Base-by-base conservation (phyloP, 805 yeast genomes). In the Jamesozyma lodderae region DNA sequence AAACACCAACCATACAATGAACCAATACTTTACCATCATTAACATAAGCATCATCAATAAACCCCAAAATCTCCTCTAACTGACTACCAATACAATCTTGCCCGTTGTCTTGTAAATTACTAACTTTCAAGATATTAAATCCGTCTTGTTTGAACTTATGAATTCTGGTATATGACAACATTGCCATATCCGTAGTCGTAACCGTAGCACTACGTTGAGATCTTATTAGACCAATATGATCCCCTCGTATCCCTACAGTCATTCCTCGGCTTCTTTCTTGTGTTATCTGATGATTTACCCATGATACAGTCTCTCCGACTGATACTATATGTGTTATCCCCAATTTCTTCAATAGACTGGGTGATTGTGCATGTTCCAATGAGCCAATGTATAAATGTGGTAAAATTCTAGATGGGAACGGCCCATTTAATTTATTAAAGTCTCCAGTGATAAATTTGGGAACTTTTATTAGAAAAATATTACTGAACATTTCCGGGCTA, bases 1-100 rank as follows among this genome's bases (percentile, higher is more conserved):
- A 84, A 3, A 90, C 97, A 0, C 97, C 97, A 34, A 86, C 96
- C 53, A 94, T 82, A 52, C 97, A 90, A 58, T 90, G 97, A 9
- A 90, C 88, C 43, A 90, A 66, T 2, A 79, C 75, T 33, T 72
- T 73, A 17, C 74, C 75, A 26, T 61, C 62, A 1, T 48, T 14
- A 16, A 57, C 46, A 45, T 66, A 63, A 15, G 74, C 73, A 20
- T 67, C 70, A 37, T 83, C 81, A 36, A 87, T 73, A 52, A 77
- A 84, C 1, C 71, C 64, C 29, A 90, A 63, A 17, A 88, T 78
- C 28, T 69, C 69, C 11, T 78, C 75, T 31, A 88, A 64, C 3
- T 81, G 72, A 26, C 63, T 38, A 0, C 81, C 68, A 35, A 88
- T 63, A 40, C 83, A 77, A 44, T 88, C 95, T 33, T 83, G 79